phyloP scores from a whole-genome alignment of 2,329 filamentous ascomycete species.

The Pyricularia grisea region DNA sequence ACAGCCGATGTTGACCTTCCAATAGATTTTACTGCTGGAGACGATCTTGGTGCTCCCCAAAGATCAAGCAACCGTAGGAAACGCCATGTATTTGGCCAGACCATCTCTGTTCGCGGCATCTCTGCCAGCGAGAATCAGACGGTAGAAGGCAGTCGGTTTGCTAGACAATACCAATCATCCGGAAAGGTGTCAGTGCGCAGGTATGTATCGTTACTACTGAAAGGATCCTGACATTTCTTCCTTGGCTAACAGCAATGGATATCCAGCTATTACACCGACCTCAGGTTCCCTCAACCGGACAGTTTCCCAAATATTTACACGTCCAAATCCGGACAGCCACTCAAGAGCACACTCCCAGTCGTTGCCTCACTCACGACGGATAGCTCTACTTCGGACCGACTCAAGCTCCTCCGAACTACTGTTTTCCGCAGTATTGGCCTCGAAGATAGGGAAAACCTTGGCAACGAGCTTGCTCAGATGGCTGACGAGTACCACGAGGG shows the following conservation, averaged over 20 bases:
- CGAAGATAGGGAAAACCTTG: conserved; percentile 77
- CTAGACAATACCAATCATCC: neutral
- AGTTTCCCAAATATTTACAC: conserved; percentile 75
- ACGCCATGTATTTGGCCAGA: conserved; percentile 32
- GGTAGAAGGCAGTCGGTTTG: conserved; percentile 9
- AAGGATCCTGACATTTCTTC: neutral
- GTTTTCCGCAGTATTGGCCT: conserved; percentile 54
- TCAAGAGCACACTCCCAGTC: conserved; percentile 34
- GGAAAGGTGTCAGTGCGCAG: conserved; percentile 7
- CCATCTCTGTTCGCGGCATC: conserved; percentile 23
- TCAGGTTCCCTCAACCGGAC: conserved; percentile 69
- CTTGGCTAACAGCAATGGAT: conserved; percentile 6
- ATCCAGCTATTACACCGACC: conserved; percentile 12
- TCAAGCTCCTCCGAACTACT: conserved; percentile 57
- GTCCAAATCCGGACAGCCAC: conserved; percentile 22
- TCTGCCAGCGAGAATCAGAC: conserved; percentile 16
- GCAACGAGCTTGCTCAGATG: conserved; percentile 72
- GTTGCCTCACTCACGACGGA: conserved; percentile 62
- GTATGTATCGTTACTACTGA: conserved; percentile 2
- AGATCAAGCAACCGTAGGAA: conserved; percentile 9
- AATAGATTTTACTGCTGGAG: conserved; percentile 28
- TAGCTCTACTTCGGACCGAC: conserved; percentile 57
- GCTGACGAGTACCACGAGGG: conserved; percentile 84
- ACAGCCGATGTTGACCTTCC: conserved; percentile 23
- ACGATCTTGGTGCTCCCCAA: conserved; percentile 21